phyloP scores from a whole-genome alignment of 257 asterid species.

The Nicotiana noctiflora region DNA sequence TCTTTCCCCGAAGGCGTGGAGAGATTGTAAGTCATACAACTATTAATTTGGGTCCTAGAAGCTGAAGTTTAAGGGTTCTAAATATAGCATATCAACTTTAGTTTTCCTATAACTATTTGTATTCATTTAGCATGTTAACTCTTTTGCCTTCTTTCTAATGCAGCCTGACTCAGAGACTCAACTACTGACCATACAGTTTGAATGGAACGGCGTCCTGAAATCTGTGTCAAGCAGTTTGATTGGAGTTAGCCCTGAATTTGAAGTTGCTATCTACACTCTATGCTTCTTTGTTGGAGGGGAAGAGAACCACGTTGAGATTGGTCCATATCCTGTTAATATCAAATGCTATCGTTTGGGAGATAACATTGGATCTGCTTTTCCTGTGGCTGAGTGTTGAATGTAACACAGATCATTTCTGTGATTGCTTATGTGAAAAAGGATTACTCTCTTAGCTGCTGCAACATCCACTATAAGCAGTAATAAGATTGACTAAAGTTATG shows the following conservation, averaged over 20 bases:
- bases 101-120: not conserved
- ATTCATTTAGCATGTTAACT: not conserved
- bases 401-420: not conserved
- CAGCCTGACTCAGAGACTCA: constrained; percentile 94
- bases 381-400: constrained; percentile 56
- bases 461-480: not conserved
- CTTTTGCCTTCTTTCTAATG: constrained; percentile 10
- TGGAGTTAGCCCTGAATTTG: constrained; percentile 98
- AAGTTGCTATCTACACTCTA: constrained; percentile 69
- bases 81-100: not conserved
- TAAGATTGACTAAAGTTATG: not conserved
- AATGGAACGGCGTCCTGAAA: constrained; percentile 91
- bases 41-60: not conserved
- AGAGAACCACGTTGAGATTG: constrained; percentile 71
- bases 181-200: constrained; percentile 78
- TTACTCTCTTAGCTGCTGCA: not conserved
- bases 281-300: constrained; percentile 77
- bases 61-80: not conserved
- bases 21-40: constrained; percentile 39
- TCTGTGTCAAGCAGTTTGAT: constrained; percentile 79
- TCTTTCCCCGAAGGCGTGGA: constrained; percentile 89
- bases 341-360: constrained; percentile 75
- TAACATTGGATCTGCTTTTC: constrained; percentile 79
- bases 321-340: constrained; percentile 74
- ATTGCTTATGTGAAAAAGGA: no score